Base-by-base conservation (phyloP, 1,284 basidiomycete species). In the Pterulicium gracile region DNA sequence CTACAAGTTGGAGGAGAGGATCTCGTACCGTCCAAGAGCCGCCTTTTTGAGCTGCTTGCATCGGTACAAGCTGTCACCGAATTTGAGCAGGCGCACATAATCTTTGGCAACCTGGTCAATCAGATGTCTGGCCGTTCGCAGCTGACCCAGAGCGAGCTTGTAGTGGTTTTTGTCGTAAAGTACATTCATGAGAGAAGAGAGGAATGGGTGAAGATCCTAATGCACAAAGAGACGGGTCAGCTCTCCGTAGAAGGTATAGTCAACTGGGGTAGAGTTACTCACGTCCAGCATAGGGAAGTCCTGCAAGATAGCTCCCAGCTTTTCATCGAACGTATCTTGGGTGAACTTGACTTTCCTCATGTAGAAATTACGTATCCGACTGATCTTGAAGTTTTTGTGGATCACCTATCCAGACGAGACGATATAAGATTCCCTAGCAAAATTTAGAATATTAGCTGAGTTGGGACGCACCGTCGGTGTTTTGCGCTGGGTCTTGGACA, bases 261-360 rank as follows among this genome's bases (percentile, higher is more conserved):
- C 27, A 32, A 32, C 7, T n/a, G n/a, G n/a, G 27, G 10, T 7
- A 42, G 24, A 27, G 20, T 35, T 49, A 70, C 78, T 55, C 58
- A 93, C 91, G 66, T 98, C 94, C 49, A 98, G 84, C 64, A 98
- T 84, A 15, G 95, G 95, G 66, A 99, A 99, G 63, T 98, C 95
- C 42, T 79, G 78, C 55, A 99, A 70, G 59, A 99, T 99, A 24
- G 84, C 86, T 49, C 86, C 84, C 24, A 99, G 78, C 65, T 98
- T 97, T 68, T 98, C 95, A 55, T 95, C 93, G 56, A 98, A 98
- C 13, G 89, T 79, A 62, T 98, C 93, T 65, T 98, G 94, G 1
- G 94, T 96, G 66, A 98, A 98, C 70, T 97, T 98, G 68, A 98
- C 94, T 68, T 98, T 98, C 63, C 94, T 83, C 95, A 98, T 97